Evolutionary conservation across 2,329 filamentous ascomycete species (phyloP).

Genomic region (Pezicula rhizophila): DNA sequence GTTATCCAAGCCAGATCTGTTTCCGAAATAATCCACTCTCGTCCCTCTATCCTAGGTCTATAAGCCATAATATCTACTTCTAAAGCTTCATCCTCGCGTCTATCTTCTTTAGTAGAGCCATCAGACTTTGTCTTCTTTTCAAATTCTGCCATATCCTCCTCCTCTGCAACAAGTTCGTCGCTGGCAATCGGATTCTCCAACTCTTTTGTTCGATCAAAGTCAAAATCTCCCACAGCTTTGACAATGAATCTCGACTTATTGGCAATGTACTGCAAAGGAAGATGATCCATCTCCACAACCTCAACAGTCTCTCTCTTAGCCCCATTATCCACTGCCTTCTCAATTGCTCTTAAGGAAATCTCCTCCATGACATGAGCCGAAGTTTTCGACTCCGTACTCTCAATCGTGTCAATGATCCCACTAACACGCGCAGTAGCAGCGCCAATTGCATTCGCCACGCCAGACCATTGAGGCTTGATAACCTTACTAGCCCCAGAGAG

Average conservation of each 20-base stretch:
- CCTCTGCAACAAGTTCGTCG: not conserved
- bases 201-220: conserved; percentile 32
- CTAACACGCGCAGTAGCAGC: conserved; percentile 37
- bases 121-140: conserved; percentile 15
- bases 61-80: conserved; percentile 36
- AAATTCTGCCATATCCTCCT: conserved; percentile 20
- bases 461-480: conserved; percentile 42
- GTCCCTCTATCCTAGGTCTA: conserved; percentile 37
- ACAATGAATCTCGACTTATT: conserved; percentile 47
- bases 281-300: conserved; percentile 14
- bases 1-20: conserved; percentile 49
- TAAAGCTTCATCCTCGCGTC: conserved; percentile 9
- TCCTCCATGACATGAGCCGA: conserved; percentile 7
- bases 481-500: conserved; percentile 42
- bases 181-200: conserved; percentile 1
- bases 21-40: conserved; percentile 50
- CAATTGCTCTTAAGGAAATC: conserved; percentile 3
- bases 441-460: conserved; percentile 52
- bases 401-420: conserved; percentile 25
- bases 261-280: conserved; percentile 17
- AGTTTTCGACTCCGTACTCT: conserved; percentile 8
- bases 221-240: conserved; percentile 53
- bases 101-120: conserved; percentile 1
- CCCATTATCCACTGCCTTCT: conserved; percentile 9
- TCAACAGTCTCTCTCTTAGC: conserved; percentile 10